Evolutionary conservation across 192 early-diverging fungal species (phyloP).

Genomic region (Irineochytrium annulatum): DNA sequence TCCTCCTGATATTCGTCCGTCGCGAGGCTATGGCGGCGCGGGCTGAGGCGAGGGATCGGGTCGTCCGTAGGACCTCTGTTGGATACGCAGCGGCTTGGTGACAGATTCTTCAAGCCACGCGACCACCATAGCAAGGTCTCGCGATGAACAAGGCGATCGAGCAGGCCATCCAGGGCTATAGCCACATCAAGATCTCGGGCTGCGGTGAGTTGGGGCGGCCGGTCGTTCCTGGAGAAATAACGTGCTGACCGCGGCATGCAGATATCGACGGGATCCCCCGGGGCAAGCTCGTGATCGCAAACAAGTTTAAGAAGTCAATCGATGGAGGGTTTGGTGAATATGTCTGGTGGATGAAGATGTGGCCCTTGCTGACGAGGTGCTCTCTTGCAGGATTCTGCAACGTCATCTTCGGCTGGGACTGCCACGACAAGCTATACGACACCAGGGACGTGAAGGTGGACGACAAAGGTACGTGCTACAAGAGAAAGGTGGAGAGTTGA

Average conservation of each 20-base stretch:
- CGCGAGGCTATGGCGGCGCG: too few species aligned
- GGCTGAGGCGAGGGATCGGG: too few species aligned
- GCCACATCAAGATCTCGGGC: conserved; percentile 20
- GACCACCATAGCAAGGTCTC: too few species aligned
- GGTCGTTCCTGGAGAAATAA: not conserved
- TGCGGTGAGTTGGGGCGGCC: conserved; percentile 5
- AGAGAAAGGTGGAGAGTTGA: too few species aligned
- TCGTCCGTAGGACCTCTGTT: too few species aligned
- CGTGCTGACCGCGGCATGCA: not conserved
- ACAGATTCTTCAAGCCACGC: too few species aligned
- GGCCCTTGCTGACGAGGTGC: not conserved
- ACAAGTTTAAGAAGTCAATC: conserved; percentile 61
- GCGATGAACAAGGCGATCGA: too few species aligned
- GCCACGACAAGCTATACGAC: conserved; percentile 64
- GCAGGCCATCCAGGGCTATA: too few species aligned
- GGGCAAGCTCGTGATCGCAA: conserved; percentile 66
- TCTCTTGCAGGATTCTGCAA: conserved; percentile 62
- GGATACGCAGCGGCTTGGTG: too few species aligned
- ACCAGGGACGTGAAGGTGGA: too few species aligned
- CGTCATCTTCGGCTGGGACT: conserved; percentile 78
- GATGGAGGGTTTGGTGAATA: conserved; percentile 66
- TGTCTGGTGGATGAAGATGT: not conserved
- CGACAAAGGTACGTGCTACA: too few species aligned
- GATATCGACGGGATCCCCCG: conserved; percentile 25
- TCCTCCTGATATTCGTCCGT: too few species aligned